Evolutionary conservation across 2,329 filamentous ascomycete species (phyloP), one percentile per base, ranked within the genome.

Genomic region (Mariannaea elegans): DNA sequence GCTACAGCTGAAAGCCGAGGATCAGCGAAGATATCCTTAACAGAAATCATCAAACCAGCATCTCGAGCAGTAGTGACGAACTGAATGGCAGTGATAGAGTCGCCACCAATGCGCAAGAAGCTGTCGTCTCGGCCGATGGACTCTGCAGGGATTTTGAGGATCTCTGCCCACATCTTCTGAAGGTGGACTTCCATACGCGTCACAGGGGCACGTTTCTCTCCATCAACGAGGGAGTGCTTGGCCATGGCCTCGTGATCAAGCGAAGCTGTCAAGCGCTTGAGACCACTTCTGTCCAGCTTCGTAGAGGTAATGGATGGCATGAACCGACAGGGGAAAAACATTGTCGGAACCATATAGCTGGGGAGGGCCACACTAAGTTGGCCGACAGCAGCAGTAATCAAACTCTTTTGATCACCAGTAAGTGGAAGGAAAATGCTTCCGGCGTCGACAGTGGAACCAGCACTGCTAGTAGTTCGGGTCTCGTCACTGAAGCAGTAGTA

Each of bases 21-120:
- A 27, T 59, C 19, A 18, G 46, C 14, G 19, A 65, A 62, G 3
- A 67, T 29, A 4, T 55, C 50, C 8, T 55, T 57, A 3, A 63
- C 61, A 10, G 62, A 49, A 2, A 66, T 42, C 10, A 21, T 14
- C 2, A 60, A 7, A 0, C 56, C 55, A 2, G 8, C 45, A 9
- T 60, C 45, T 14, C 61, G 57, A 4, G 55, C 58, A 14, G 14
- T 16, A 1, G 57, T 56, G 4, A 62, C 58, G 10, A 67, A 42
- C 14, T 78, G 80, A 34, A 68, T 68, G 1, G 65, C 64, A 7
- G 58, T n/a, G n/a, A n/a, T n/a, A n/a, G n/a, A n/a, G n/a, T n/a
- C n/a, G n/a, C n/a, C n/a, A n/a, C n/a, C n/a, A n/a, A 64, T 45
- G 2, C 56, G 54, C 18, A 65, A 47, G 31, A 62, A 62, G 12